Evolutionary conservation across 2,329 filamentous ascomycete genomes (phyloP), one percentile per base, ranked within the genome.

Genomic region (Cladosporium sp.): DNA sequence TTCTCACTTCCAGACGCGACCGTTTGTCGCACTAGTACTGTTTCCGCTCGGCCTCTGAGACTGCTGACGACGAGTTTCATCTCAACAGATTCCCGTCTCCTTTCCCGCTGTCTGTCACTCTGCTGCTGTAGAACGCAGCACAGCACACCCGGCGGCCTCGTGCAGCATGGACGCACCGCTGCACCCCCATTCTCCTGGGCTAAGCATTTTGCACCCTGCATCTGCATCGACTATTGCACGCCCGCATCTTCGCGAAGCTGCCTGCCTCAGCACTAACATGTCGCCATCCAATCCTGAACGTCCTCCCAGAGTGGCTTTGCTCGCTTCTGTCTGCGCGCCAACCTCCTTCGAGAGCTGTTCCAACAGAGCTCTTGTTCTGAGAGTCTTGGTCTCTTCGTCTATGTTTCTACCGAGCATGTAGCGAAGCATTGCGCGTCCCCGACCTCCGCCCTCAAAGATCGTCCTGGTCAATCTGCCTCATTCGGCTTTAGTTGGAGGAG

Each of bases 11-110:
- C 51, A 54, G 30, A 54, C 51, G 51, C 51, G 51, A 36, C 54
- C 54, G 32, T 57, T 57, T 26, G 54, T 32, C 28, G 51, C 51
- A 54, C 51, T 54, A 54, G 51, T 28, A 32, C 25, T 21, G 30
- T 23, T 57, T 30, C 54, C 32, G 54, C 3, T 26, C 30, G 32
- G 5, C 18, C 30, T 57, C 54, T 58, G 56, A 58, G 36, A 57
- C 54, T 57, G 54, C 56, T 58, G 56, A 58, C 56, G 56, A 58
- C 56, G 56, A 58, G 56, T 58, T 36, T 58, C 56, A 58, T 58
- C 56, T 58, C 56, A 58, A 58, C 56, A 57, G 21, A 25, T 57
- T 32, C 28, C 39, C 5, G 13, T 30, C 32, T 25, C 36, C 56
- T 58, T 30, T 39, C 56, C 56, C 39, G 39, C n/a, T 14, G 43